Percentiles rank a stretch among this genome's conserved stretches.
Conservation (phyloP, 2,329 filamentous ascomycete genomes). For the Pyrenophora seminiperda region DNA sequence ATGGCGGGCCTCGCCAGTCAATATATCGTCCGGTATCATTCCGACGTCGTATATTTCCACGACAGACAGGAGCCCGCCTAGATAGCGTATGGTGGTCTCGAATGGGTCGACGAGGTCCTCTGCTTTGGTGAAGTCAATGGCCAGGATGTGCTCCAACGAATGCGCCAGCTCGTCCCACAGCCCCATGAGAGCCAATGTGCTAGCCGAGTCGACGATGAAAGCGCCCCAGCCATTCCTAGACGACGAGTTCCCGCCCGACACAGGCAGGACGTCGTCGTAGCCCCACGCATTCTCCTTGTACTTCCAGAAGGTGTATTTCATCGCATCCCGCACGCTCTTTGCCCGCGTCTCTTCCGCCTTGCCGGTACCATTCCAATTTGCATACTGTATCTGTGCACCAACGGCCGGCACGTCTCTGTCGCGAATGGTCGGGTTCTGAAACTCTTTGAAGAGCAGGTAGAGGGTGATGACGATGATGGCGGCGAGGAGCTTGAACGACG, state of each 20-base stretch:
- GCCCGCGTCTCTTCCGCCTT: slow-evolving; percentile 44
- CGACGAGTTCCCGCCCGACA: slow-evolving; percentile 43
- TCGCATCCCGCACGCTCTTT: slow-evolving; percentile 44
- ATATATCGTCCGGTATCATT: slow-evolving; percentile 43
- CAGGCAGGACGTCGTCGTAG: slow-evolving; percentile 48
- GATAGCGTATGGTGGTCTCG: slow-evolving; percentile 51
- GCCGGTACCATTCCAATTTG: slow-evolving; percentile 43
- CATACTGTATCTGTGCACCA: slow-evolving; percentile 43
- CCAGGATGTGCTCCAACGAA: slow-evolving; percentile 47
- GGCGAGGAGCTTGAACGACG: slow-evolving; percentile 50
- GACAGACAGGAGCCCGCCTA: slow-evolving; percentile 49
- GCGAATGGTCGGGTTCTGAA: slow-evolving; percentile 40
- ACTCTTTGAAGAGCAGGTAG: slow-evolving; percentile 49
- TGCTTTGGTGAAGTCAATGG: slow-evolving; percentile 45
- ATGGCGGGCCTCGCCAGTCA: slow-evolving; percentile 39
- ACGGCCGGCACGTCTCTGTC: slow-evolving; percentile 12
- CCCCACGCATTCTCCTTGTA: slow-evolving; percentile 51
- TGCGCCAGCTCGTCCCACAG: slow-evolving; percentile 51
- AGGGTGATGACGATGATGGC: slow-evolving; percentile 49
- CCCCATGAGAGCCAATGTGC: slow-evolving; percentile 50
- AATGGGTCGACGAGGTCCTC: slow-evolving; percentile 49
- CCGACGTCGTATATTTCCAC: slow-evolving; percentile 51
- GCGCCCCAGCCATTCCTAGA: slow-evolving; percentile 51
- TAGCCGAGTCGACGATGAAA: slow-evolving; percentile 50
- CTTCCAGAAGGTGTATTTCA: slow-evolving; percentile 49